Percentiles rank a stretch among this genome's conserved stretches.
Evolutionary conservation across 2,329 filamentous ascomycete genomes (phyloP).

Genomic region (Eutypella sp.): DNA sequence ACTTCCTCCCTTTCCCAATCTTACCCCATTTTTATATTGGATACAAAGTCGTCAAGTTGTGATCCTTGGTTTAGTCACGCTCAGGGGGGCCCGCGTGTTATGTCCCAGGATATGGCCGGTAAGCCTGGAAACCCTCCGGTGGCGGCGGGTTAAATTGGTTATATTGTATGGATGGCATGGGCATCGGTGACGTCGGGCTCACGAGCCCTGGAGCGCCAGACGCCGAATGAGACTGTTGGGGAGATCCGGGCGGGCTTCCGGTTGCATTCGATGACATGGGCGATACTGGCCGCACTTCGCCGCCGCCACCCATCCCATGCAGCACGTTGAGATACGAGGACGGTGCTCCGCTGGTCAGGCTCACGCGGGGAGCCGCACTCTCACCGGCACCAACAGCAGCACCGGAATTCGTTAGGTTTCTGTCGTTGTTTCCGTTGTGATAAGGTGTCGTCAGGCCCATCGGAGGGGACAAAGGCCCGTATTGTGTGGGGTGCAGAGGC

Average conservation of each 20-base stretch:
- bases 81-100: too few relatives aligned
- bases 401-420: not conserved
- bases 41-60: too few relatives aligned
- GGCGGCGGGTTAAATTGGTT: not conserved
- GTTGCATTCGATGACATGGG: not conserved
- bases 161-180: not conserved
- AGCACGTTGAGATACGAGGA: not conserved
- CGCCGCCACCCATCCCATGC: not conserved
- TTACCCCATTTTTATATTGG: too few relatives aligned
- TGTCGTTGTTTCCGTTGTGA: slow-evolving; percentile 4
- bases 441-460: slow-evolving; percentile 17
- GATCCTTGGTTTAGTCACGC: too few relatives aligned
- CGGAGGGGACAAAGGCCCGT: slow-evolving; percentile 8
- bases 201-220: not conserved
- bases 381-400: too few relatives aligned
- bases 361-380: too few relatives aligned
- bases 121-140: not conserved
- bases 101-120: not conserved
- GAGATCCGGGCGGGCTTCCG: not conserved
- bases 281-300: not conserved
- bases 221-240: not conserved
- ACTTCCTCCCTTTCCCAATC: too few relatives aligned
- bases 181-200: not conserved
- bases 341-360: slow-evolving; percentile 7
- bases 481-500: slow-evolving; percentile 6